Evolutionary conservation across 2,329 filamentous ascomycete species (phyloP).

Genomic region (Botrytis squamosa): DNA sequence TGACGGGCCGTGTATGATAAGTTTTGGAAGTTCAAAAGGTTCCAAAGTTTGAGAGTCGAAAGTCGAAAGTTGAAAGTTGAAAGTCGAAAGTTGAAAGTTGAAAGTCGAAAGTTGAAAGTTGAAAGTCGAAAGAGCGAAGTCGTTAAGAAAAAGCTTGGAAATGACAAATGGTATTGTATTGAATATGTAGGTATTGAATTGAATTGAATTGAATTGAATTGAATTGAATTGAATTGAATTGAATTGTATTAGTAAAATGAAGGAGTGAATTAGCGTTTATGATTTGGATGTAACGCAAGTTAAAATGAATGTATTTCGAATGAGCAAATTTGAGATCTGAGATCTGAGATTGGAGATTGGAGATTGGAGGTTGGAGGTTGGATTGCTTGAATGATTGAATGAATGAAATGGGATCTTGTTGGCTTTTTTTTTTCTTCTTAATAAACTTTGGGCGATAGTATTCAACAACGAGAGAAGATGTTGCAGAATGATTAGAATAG

Average conservation of each 20-base stretch:
- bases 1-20: conserved; percentile 6
- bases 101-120: neutral
- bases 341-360: neutral
- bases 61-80: neutral
- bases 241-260: neutral
- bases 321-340: neutral
- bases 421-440: neutral
- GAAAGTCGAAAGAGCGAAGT: conserved; percentile 8
- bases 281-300: neutral
- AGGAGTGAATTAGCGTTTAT: conserved; percentile 6
- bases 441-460: neutral
- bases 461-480: neutral
- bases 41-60: neutral
- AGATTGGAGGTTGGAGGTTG: neutral
- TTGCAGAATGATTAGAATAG: neutral
- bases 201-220: neutral
- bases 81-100: neutral
- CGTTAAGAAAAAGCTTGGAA: neutral
- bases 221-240: neutral
- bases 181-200: neutral
- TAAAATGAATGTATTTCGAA: neutral
- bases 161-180: neutral
- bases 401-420: neutral
- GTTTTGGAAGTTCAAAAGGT: neutral
- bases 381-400: neutral